phyloP scores from a whole-genome alignment of 2,329 filamentous ascomycete species.

The Xylariaceae sp. region DNA sequence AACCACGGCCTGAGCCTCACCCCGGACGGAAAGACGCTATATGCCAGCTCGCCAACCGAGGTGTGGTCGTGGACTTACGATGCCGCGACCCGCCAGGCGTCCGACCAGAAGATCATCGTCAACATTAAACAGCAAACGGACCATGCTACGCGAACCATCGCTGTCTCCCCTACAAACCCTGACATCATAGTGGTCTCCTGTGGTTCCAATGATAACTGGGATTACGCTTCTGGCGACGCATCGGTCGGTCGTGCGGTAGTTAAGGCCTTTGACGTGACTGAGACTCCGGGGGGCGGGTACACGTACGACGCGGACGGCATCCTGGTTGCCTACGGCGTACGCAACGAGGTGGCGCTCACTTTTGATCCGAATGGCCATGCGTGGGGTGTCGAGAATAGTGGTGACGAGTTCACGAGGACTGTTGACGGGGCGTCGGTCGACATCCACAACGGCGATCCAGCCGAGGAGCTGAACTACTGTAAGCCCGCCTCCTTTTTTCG shows the following conservation, averaged over 20 bases:
- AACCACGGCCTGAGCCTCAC: slow-evolving; percentile 42
- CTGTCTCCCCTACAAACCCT: slow-evolving; percentile 45
- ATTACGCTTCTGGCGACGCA: slow-evolving; percentile 41
- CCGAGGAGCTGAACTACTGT: slow-evolving; percentile 59
- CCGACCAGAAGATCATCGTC: slow-evolving; percentile 41
- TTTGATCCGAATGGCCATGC: slow-evolving; percentile 36
- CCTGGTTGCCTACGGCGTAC: slow-evolving; percentile 48
- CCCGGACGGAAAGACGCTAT: slow-evolving; percentile 36
- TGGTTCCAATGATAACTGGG: slow-evolving; percentile 52
- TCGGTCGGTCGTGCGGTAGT: slow-evolving; percentile 50
- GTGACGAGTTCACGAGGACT: slow-evolving; percentile 50
- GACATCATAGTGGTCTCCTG: slow-evolving; percentile 50
- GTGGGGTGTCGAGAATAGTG: slow-evolving; percentile 57
- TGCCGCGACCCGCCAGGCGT: slow-evolving; percentile 37
- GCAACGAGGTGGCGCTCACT: slow-evolving; percentile 55
- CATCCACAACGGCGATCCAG: slow-evolving; percentile 57
- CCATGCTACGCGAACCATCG: slow-evolving; percentile 53
- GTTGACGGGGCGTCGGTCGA: slow-evolving; percentile 38
- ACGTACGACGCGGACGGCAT: slow-evolving; percentile 38
- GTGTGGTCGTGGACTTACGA: slow-evolving; percentile 55
- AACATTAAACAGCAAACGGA: slow-evolving; percentile 46
- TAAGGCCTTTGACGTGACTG: slow-evolving; percentile 38
- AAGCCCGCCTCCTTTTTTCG: neutral
- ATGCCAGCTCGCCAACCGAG: slow-evolving; percentile 42
- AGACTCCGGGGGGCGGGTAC: slow-evolving; percentile 27